These are phyloP conservation scores for Plectranthus barbatus DNA, from an alignment of 257 asterid species.

Conservation along the genomic window DNA sequence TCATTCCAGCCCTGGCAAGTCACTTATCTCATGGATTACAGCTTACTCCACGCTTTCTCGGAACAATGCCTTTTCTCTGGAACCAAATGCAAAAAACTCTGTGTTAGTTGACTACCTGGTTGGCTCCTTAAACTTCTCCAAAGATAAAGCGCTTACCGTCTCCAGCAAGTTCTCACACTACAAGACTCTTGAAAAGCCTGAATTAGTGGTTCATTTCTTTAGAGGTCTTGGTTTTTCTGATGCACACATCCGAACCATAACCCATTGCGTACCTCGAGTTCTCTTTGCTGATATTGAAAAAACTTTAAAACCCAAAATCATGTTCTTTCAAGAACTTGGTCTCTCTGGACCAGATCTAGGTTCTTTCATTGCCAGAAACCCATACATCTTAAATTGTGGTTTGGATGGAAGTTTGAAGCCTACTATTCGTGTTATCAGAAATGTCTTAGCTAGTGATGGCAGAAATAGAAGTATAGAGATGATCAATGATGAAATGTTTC, in stretches of 20 bases:
- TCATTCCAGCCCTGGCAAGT: not conserved
- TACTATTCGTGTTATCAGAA: constrained; percentile 1
- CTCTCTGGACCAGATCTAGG: constrained; percentile 19
- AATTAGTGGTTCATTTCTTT: constrained; percentile 3
- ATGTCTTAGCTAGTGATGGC: constrained; percentile 9
- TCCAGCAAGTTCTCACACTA: not conserved
- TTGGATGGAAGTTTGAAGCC: constrained; percentile 24
- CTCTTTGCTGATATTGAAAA: constrained; percentile 19
- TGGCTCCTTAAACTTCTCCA: constrained; percentile 4
- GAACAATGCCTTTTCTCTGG: not conserved
- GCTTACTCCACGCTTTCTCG: not conserved
- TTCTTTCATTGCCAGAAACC: constrained; percentile 15
- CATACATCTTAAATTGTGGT: constrained; percentile 11
- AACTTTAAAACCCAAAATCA: constrained; percentile 27
- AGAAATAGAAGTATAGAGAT: not conserved
- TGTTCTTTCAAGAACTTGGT: constrained; percentile 28
- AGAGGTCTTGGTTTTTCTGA: constrained; percentile 11
- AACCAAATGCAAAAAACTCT: not conserved
- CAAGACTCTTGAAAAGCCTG: not conserved
- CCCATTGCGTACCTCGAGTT: not conserved
- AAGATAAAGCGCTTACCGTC: not conserved
- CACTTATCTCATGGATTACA: not conserved
- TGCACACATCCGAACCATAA: constrained; percentile 4
- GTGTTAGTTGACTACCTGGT: not conserved
- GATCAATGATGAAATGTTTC: constrained; percentile 8